Percentiles rank a stretch among this genome's conserved stretches.
phyloP scores from a whole-genome alignment of 1,284 basidiomycete species.

The Cryptococcus jaspeensis region DNA sequence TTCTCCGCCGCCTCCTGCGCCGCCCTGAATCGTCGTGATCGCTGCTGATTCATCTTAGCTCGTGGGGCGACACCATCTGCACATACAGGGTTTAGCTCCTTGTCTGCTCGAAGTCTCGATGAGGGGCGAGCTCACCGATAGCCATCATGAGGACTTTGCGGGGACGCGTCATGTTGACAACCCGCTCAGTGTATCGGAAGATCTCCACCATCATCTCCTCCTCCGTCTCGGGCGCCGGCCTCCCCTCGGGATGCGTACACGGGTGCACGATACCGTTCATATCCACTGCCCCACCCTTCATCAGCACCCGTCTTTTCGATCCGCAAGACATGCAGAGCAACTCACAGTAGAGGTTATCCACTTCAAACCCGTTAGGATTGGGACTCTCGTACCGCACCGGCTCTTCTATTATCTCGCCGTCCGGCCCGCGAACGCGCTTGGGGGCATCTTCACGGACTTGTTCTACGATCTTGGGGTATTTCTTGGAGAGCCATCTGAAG shows the following conservation, averaged over 20 bases:
- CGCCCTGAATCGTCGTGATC: constrained; percentile 90
- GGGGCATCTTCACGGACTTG: constrained; percentile 82
- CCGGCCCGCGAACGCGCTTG: constrained; percentile 58
- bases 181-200: constrained; percentile 94
- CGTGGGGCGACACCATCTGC: constrained; percentile 94
- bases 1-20: constrained; percentile 94
- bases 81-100: constrained; percentile 14
- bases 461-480: constrained; percentile 90
- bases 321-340: constrained; percentile 33
- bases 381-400: constrained; percentile 78
- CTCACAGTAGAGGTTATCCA: constrained; percentile 93
- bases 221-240: constrained; percentile 94
- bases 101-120: not conserved
- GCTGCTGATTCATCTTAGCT: constrained; percentile 99
- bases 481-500: constrained; percentile 89
- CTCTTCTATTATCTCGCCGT: constrained; percentile 68
- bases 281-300: constrained; percentile 31
- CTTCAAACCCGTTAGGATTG: constrained; percentile 96
- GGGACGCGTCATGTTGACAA: constrained; percentile 95
- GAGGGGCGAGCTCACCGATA: constrained; percentile 70
- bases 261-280: constrained; percentile 78
- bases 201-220: constrained; percentile 99
- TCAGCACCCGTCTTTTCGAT: not conserved
- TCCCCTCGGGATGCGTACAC: constrained; percentile 95
- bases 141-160: constrained; percentile 97